Evolutionary conservation across 176 grass and related monocot genomes (phyloP), one percentile per base, ranked within the genome.

Genomic region (Luzula sylvatica): DNA sequence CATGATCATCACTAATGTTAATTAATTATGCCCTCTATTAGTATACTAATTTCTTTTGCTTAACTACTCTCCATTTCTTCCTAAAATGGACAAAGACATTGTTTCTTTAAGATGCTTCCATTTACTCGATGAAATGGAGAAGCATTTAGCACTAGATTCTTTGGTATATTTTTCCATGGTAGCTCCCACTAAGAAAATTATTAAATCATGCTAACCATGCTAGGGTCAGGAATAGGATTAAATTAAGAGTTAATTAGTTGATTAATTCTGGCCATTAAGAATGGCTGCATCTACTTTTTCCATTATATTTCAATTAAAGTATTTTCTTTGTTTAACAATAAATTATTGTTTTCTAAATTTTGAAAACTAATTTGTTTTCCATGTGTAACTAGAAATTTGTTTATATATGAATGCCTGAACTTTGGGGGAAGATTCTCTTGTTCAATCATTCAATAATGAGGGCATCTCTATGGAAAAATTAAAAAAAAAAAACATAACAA

Each of bases 361-460:
- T 4, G 71, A 78, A 59, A 55, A 65, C 50, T 69, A 22, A 61
- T 53, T 65, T 72, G 46, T 72, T 75, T 75, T 72, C 29, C 23
- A 8, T 72, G 29, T 65, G 56, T 57, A 64, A 65, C 66, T 42
- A 29, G n/a, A 46, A 66, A 69, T n/a, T 53, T 21, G 51, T 56
- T 55, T 24, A 32, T 28, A 64, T 78, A 50, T 87, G 22, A 76
- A 69, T 87, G 56, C 62, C 70, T 13, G 32, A 75, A 82, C 28
- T 21, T 69, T 73, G 61, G 56, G 61, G 85, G 78, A 72, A 82
- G 67, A 82, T 68, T 42, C 40, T 70, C 16, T 63, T 67, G 50
- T 58, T 82, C 57, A 72, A 82, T 94, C 74, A 70, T 74, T 82
- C 78, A 76, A 79, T 75, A 77, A 82, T 82, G 54, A 76, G 74